Conservation (phyloP, 2,329 filamentous ascomycete genomes). For the Xenoacremonium recifei region DNA sequence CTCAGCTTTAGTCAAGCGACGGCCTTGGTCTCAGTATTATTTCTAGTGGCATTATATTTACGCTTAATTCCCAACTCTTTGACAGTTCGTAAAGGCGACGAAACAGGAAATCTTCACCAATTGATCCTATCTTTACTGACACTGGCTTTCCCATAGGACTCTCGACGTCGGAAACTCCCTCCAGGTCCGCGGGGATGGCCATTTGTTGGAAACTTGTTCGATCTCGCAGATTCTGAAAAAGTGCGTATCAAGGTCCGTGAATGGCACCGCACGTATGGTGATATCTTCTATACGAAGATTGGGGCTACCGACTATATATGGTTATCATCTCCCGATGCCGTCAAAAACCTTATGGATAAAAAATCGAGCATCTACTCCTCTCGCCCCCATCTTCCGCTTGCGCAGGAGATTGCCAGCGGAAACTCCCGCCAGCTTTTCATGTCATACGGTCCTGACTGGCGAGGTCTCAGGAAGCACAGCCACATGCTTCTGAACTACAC, state of each 20-base stretch:
- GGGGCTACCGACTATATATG: constrained; percentile 13
- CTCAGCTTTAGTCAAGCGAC: too few species aligned
- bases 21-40: too few species aligned
- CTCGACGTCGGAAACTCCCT: constrained; percentile 5
- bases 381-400: constrained; percentile 8
- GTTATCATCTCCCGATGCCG: constrained; percentile 11
- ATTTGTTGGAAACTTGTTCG: constrained; percentile 6
- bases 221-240: constrained; percentile 6
- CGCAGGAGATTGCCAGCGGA: constrained; percentile 9
- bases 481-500: constrained; percentile 12
- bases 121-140: too few species aligned
- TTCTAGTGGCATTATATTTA: too few species aligned
- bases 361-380: constrained; percentile 12
- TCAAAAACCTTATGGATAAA: constrained; percentile 16
- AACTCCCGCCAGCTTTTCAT: constrained; percentile 13
- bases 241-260: constrained; percentile 5
- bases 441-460: constrained; percentile 11
- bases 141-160: constrained; percentile 1
- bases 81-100: too few species aligned
- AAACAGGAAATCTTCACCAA: too few species aligned
- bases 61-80: too few species aligned
- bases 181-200: constrained; percentile 11
- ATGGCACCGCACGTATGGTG: constrained; percentile 10
- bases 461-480: constrained; percentile 10
- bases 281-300: constrained; percentile 15